phyloP scores from a whole-genome alignment of 441 rosid species.

The Mallotus japonicus region DNA sequence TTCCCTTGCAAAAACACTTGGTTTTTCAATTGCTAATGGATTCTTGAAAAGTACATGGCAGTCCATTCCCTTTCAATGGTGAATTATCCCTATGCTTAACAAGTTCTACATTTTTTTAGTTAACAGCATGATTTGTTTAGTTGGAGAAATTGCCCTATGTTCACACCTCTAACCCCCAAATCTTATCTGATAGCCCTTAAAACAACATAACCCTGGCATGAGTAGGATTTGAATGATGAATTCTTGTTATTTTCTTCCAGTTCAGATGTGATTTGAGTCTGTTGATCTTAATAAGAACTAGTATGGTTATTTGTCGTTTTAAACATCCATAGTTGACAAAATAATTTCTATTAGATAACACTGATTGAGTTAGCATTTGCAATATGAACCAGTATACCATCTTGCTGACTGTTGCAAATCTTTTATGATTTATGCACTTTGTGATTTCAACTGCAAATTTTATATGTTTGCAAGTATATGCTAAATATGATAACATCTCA shows the following conservation, averaged over 20 bases:
- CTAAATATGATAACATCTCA: background rate
- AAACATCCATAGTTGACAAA: background rate
- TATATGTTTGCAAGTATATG: background rate
- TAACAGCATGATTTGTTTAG: background rate
- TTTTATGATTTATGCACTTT: background rate
- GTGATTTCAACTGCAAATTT: constrained; percentile 1
- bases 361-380: background rate
- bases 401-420: background rate
- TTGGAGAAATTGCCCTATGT: background rate
- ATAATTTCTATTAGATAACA: background rate
- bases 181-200: background rate
- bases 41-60: too few relatives aligned
- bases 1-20: background rate
- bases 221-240: background rate
- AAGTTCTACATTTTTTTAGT: background rate
- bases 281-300: too few relatives aligned
- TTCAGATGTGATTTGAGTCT: too few relatives aligned
- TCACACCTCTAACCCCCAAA: background rate
- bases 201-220: background rate
- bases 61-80: background rate
- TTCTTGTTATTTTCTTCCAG: background rate
- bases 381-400: background rate
- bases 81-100: background rate
- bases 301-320: background rate
- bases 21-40: background rate